Evolutionary conservation across 352 stramenopile species (phyloP).

Genomic region (Pythium pyrilobum): DNA sequence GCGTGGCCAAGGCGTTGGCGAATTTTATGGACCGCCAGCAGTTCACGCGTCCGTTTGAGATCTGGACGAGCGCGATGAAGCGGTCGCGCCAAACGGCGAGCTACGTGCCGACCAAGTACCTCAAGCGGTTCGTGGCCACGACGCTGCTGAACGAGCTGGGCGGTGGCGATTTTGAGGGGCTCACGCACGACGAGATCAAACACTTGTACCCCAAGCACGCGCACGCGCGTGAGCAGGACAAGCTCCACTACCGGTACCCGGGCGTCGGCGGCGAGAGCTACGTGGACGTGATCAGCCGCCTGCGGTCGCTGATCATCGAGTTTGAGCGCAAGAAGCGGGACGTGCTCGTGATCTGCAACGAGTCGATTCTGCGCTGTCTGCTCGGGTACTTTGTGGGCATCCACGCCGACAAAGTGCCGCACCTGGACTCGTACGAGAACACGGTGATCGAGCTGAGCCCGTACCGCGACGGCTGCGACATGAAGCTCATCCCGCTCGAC

Average conservation of each 20-base stretch:
- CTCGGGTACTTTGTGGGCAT: conserved; percentile 81
- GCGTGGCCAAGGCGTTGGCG: conserved; percentile 74
- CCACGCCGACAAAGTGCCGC: conserved; percentile 61
- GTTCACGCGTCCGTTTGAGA: conserved; percentile 63
- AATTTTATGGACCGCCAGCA: conserved; percentile 81
- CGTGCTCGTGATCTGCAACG: conserved; percentile 80
- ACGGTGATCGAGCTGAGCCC: conserved; percentile 75
- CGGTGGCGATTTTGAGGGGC: conserved; percentile 87
- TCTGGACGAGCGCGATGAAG: conserved; percentile 84
- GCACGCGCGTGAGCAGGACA: conserved; percentile 80
- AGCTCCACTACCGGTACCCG: conserved; percentile 88
- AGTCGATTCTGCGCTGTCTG: conserved; percentile 72
- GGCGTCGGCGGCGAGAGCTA: conserved; percentile 92
- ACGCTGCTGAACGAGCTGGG: conserved; percentile 89
- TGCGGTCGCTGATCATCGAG: conserved; percentile 91
- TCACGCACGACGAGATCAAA: conserved; percentile 84
- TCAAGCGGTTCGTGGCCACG: conserved; percentile 82
- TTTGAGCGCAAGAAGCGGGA: conserved; percentile 89
- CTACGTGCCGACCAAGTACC: conserved; percentile 52
- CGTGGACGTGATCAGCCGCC: conserved; percentile 90
- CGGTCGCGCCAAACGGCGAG: conserved; percentile 64
- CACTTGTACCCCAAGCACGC: conserved; percentile 86
- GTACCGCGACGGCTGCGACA: conserved; percentile 81
- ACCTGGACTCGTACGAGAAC: conserved; percentile 62
- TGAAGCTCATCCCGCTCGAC: conserved; percentile 76